Evolutionary conservation across 345 rosid species (phyloP).

Genomic region (Adansonia digitata): DNA sequence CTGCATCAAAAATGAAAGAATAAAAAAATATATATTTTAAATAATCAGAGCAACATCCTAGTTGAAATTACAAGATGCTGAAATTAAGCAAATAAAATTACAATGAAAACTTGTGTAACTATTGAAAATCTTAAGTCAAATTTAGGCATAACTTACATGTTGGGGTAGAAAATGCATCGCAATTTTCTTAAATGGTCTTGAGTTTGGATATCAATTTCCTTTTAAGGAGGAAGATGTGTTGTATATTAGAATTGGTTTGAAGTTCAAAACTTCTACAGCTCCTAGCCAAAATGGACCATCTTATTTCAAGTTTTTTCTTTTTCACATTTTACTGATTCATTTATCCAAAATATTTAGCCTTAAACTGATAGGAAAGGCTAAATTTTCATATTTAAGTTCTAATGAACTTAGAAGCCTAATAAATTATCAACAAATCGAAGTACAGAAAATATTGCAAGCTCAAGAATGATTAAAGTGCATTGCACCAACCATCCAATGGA

Average conservation of each 20-base stretch:
- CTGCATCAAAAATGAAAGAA: constrained; percentile 32
- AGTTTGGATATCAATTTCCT: neutral
- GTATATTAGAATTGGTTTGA: neutral
- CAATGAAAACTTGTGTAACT: neutral
- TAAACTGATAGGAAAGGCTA: neutral
- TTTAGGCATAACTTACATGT: neutral
- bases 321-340: neutral
- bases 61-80: neutral
- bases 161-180: neutral
- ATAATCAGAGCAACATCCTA: neutral
- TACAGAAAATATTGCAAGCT: neutral
- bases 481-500: neutral
- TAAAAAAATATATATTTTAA: neutral
- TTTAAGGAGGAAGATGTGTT: neutral
- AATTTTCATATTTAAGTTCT: neutral
- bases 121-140: neutral
- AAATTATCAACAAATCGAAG: neutral
- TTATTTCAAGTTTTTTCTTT: neutral
- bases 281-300: neutral
- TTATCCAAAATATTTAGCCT: neutral
- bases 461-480: neutral
- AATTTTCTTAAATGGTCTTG: neutral
- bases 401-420: too few relatives aligned
- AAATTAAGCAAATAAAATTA: neutral
- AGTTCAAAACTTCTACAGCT: neutral